A percentile compares a stretch with the other conserved stretches of the same genome.
Evolutionary conservation across 352 stramenopile species (phyloP).

Genomic region (Thraustotheca clavata): DNA sequence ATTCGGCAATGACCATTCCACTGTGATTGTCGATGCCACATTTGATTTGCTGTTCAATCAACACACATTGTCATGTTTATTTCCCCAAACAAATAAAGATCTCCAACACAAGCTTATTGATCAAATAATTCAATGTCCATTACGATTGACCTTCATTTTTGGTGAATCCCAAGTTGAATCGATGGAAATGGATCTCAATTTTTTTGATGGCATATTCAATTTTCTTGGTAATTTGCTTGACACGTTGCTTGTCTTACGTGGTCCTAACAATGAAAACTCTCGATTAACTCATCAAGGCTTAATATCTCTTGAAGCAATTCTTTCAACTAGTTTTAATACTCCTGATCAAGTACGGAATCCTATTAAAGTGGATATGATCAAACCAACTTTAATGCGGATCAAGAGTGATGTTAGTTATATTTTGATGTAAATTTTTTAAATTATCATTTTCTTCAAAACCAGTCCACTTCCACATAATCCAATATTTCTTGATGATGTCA

Average conservation of each 20-base stretch:
- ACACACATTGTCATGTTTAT: background rate
- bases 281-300: background rate
- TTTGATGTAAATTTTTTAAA: conserved; percentile 3
- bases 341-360: background rate
- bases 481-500: no score
- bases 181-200: conserved; percentile 9
- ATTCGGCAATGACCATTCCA: background rate
- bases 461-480: no score
- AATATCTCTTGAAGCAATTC: background rate
- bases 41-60: conserved; percentile 12
- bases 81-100: conserved; percentile 5
- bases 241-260: background rate
- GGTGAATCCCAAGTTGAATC: conserved; percentile 3
- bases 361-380: background rate
- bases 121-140: background rate
- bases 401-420: conserved; percentile 1
- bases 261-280: background rate
- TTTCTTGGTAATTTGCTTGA: background rate
- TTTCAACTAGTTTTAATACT: background rate
- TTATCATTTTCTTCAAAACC: no score
- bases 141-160: conserved; percentile 15
- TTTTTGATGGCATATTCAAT: background rate
- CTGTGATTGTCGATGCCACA: background rate
- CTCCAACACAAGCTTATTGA: background rate
- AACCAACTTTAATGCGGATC: background rate